Conservation (phyloP, 768 basidiomycete species). For the Sutorius australiensis region DNA sequence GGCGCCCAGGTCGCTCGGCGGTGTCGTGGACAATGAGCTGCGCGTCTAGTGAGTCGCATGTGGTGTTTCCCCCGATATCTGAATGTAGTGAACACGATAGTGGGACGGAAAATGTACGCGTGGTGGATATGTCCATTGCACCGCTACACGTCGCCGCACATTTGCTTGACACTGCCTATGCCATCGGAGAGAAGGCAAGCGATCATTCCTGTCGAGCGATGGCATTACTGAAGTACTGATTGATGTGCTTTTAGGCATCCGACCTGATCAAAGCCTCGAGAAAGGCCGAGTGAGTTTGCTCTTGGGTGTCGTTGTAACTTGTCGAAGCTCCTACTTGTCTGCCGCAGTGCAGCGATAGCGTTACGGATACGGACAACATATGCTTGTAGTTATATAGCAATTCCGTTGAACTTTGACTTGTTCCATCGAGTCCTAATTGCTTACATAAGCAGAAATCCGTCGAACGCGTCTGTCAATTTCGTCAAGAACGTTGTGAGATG, state of each 20-base stretch:
- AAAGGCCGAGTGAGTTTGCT: neutral
- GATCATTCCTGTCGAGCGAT: neutral
- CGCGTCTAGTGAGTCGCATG: conserved; percentile 11
- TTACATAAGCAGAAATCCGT: neutral
- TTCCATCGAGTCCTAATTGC: neutral
- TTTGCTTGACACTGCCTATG: conserved; percentile 17
- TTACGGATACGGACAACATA: neutral
- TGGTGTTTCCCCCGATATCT: neutral
- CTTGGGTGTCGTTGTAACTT: neutral
- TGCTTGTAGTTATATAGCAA: neutral
- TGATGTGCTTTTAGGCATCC: conserved; percentile 4
- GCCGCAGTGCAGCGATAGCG: neutral
- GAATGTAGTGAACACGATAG: neutral
- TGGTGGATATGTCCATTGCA: conserved; percentile 16
- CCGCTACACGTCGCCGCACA: conserved; percentile 14
- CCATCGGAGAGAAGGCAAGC: conserved; percentile 15
- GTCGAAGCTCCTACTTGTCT: neutral
- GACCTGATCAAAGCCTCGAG: conserved; percentile 7
- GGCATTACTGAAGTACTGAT: neutral
- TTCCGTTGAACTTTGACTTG: neutral
- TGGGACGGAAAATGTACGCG: conserved; percentile 16
- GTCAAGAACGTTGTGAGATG: conserved; percentile 40
- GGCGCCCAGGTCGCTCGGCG: conserved; percentile 16
- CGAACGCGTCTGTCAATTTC: neutral
- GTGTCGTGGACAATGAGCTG: conserved; percentile 16